Conservation (phyloP, 345 rosid species). For the Garcia nutans region DNA sequence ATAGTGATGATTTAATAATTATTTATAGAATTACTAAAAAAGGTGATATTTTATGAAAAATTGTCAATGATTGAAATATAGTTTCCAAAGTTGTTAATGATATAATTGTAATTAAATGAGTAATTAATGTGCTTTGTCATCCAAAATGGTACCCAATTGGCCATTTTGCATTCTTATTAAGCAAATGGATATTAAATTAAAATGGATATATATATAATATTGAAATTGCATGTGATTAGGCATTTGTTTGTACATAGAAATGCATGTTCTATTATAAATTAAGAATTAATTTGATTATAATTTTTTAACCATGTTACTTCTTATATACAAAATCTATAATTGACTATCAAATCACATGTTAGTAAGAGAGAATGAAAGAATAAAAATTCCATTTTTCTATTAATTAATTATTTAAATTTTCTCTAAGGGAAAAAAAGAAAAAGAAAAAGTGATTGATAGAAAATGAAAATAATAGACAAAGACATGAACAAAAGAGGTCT, state of each 20-base stretch:
- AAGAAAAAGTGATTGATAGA: background rate
- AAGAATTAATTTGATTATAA: background rate
- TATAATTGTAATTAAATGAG: too few relatives aligned
- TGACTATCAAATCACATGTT: constrained; percentile 23
- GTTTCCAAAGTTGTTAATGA: too few relatives aligned
- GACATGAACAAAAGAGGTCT: background rate
- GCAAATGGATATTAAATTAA: background rate
- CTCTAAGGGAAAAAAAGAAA: background rate
- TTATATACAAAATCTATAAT: background rate
- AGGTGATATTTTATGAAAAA: too few relatives aligned
- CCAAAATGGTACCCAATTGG: constrained; percentile 7
- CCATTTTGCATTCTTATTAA: background rate
- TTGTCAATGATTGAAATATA: too few relatives aligned
- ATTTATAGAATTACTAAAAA: too few relatives aligned
- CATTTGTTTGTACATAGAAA: constrained; percentile 14
- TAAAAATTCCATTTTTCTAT: background rate
- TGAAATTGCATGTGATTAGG: constrained; percentile 18
- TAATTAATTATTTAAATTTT: background rate
- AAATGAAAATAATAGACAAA: background rate
- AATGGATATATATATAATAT: background rate
- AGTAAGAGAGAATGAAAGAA: background rate
- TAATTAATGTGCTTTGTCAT: background rate
- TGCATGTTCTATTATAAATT: constrained; percentile 10
- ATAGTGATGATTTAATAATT: too few relatives aligned
- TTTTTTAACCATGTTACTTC: constrained; percentile 8